A percentile compares a stretch with the other conserved stretches of the same genome.
These are phyloP conservation scores for Wickerhamomyces strasburgensis DNA, from an alignment of 805 yeast genomes.

Conservation along the genomic window DNA sequence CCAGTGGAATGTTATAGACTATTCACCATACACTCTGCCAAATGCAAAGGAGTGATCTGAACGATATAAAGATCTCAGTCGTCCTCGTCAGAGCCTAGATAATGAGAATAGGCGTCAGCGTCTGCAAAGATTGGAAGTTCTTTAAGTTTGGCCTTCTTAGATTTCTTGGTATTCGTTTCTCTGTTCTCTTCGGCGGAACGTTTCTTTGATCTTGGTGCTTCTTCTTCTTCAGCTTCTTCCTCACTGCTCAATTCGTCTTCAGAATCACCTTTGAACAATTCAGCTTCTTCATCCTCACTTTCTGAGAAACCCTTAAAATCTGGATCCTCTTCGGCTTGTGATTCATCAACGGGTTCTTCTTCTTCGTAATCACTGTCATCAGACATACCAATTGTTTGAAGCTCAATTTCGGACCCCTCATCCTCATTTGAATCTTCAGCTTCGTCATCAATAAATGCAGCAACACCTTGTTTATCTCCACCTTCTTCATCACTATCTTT, in stretches of 20 bases:
- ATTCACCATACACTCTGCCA: no score
- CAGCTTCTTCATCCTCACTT: conserved; percentile 34
- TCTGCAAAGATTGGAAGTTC: conserved; percentile 82
- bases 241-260: conserved; percentile 35
- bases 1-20: no score
- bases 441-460: conserved; percentile 30
- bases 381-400: conserved; percentile 20
- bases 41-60: no score
- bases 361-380: conserved; percentile 30
- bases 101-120: conserved; percentile 79
- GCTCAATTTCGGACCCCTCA: conserved; percentile 14
- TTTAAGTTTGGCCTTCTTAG: conserved; percentile 54
- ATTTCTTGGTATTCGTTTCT: conserved; percentile 18
- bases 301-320: conserved; percentile 31
- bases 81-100: conserved; percentile 56
- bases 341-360: conserved; percentile 31
- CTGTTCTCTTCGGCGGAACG: conserved; percentile 25
- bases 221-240: conserved; percentile 27
- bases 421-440: conserved; percentile 21
- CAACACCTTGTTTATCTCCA: conserved; percentile 32
- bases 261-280: conserved; percentile 31
- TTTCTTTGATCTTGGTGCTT: conserved; percentile 23
- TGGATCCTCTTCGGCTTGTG: conserved; percentile 20
- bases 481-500: conserved; percentile 37
- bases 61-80: conserved; percentile 30